phyloP scores from a whole-genome alignment of 1,284 basidiomycete species.

The Ustilago bromivora region DNA sequence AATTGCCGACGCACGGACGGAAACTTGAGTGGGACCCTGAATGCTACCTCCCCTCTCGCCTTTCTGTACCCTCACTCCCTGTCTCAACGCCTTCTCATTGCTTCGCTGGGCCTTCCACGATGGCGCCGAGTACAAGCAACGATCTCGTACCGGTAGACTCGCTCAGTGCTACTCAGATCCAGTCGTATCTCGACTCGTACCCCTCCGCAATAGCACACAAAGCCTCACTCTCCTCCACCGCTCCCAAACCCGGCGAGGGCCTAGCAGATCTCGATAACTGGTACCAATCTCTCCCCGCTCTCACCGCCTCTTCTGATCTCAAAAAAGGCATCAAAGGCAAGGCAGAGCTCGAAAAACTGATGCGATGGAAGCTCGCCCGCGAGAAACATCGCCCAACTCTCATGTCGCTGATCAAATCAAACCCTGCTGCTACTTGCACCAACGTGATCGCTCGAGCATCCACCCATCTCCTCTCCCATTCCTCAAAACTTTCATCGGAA shows the following conservation, averaged over 20 bases:
- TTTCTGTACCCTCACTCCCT: background rate
- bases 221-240: background rate
- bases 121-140: slow-evolving; percentile 1
- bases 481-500: background rate
- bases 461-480: slow-evolving; percentile 1
- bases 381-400: slow-evolving; percentile 35
- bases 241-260: background rate
- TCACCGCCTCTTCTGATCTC: background rate
- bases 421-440: slow-evolving; percentile 1
- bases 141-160: background rate
- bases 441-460: background rate
- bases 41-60: background rate
- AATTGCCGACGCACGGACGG: background rate
- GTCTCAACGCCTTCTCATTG: background rate
- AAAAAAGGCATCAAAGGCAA: slow-evolving; percentile 9
- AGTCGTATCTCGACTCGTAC: slow-evolving; percentile 2
- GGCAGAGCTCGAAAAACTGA: slow-evolving; percentile 18
- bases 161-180: slow-evolving; percentile 3
- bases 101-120: background rate
- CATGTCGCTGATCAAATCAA: slow-evolving; percentile 20
- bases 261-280: slow-evolving; percentile 17
- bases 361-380: slow-evolving; percentile 43
- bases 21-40: slow-evolving; percentile 7
- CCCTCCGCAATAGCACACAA: slow-evolving; percentile 6
- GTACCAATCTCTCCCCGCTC: slow-evolving; percentile 19